A percentile compares a stretch with the other conserved stretches of the same genome.
Evolutionary conservation across 371 early-diverging fungal species (phyloP).

Genomic region (Sporodiniella umbellata): DNA sequence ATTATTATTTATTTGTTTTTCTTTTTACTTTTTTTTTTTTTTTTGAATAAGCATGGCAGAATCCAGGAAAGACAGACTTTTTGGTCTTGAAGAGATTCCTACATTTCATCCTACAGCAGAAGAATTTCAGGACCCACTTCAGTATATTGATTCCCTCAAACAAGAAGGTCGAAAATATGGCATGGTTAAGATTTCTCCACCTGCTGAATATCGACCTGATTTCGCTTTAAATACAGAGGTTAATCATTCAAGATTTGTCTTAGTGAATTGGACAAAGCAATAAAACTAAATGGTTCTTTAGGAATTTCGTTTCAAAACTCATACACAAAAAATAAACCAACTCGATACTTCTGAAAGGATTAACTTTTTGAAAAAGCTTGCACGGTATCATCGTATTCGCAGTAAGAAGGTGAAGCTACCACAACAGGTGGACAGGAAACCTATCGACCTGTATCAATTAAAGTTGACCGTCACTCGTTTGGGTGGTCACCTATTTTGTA

Average conservation of each 20-base stretch:
- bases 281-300: too few species aligned
- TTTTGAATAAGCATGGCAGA: background rate
- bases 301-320: constrained; percentile 87
- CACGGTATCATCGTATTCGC: constrained; percentile 81
- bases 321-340: constrained; percentile 86
- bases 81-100: constrained; percentile 73
- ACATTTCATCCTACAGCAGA: constrained; percentile 80
- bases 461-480: constrained; percentile 78
- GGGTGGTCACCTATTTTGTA: constrained; percentile 81
- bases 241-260: too few species aligned
- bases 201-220: constrained; percentile 76
- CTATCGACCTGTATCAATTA: constrained; percentile 81
- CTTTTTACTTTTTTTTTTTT: constrained; percentile 3
- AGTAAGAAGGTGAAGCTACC: constrained; percentile 80
- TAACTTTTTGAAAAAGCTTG: constrained; percentile 89
- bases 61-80: constrained; percentile 27
- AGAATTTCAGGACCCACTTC: constrained; percentile 83
- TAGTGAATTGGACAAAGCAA: too few species aligned
- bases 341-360: constrained; percentile 86
- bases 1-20: background rate
- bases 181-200: constrained; percentile 93
- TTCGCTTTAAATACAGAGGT: constrained; percentile 87
- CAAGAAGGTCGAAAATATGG: constrained; percentile 80
- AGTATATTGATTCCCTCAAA: constrained; percentile 81
- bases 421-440: constrained; percentile 76